A percentile compares a stretch with the other conserved stretches of the same genome.
phyloP scores from a whole-genome alignment of 1,284 basidiomycete species.

The Boletus albobrunnescens region DNA sequence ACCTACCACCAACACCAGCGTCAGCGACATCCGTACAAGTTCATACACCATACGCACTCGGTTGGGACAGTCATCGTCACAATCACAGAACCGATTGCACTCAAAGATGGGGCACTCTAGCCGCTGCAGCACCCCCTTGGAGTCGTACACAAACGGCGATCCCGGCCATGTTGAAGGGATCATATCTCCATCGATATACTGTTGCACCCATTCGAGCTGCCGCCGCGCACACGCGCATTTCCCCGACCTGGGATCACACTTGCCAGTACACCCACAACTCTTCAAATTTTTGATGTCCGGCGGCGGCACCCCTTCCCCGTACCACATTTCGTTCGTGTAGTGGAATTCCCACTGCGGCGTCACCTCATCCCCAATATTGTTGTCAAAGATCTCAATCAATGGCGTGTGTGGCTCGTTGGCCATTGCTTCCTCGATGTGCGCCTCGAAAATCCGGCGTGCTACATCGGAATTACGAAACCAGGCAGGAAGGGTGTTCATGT shows the following conservation, averaged over 20 bases:
- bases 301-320: slow-evolving; percentile 59
- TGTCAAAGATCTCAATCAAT: slow-evolving; percentile 55
- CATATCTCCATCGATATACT: slow-evolving; percentile 34
- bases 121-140: slow-evolving; percentile 49
- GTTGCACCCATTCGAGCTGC: slow-evolving; percentile 45
- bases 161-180: slow-evolving; percentile 28
- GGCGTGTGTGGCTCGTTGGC: slow-evolving; percentile 66
- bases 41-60: slow-evolving; percentile 45
- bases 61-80: slow-evolving; percentile 77
- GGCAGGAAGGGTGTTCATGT: slow-evolving; percentile 44
- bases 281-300: slow-evolving; percentile 56
- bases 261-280: slow-evolving; percentile 72
- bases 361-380: slow-evolving; percentile 59
- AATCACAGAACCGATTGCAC: slow-evolving; percentile 80
- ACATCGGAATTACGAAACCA: slow-evolving; percentile 33
- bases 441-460: slow-evolving; percentile 49
- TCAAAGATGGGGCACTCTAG: slow-evolving; percentile 74
- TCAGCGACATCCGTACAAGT: not conserved
- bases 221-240: slow-evolving; percentile 65
- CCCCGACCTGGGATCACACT: slow-evolving; percentile 64
- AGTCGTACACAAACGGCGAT: slow-evolving; percentile 59
- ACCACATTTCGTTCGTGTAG: slow-evolving; percentile 76
- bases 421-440: slow-evolving; percentile 51
- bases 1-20: slow-evolving; percentile 48
- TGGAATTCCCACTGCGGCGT: slow-evolving; percentile 74